phyloP scores from a whole-genome alignment of 2,329 filamentous ascomycete genomes.

The Lecanicillium sp. region DNA sequence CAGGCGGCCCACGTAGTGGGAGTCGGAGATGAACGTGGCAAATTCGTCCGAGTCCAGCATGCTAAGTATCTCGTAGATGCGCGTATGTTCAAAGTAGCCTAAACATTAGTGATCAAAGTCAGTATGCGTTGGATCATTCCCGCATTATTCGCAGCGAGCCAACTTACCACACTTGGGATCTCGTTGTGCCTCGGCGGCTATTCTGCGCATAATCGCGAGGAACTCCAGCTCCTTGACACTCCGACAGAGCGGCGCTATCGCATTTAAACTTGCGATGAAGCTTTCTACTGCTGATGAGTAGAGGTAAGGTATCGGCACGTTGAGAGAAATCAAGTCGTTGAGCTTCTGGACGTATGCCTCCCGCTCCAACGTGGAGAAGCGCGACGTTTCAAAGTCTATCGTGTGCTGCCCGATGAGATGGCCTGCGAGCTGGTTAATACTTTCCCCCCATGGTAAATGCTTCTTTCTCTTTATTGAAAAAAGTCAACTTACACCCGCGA shows the following conservation, averaged over 20 bases:
- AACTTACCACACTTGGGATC: constrained; percentile 2
- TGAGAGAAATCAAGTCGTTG: constrained; percentile 3
- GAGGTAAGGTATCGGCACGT: constrained; percentile 4
- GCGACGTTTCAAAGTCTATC: constrained; percentile 1
- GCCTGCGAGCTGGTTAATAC: constrained; percentile 2
- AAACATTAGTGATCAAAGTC: too few relatives aligned
- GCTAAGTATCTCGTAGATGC: constrained; percentile 5
- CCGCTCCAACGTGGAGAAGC: constrained; percentile 5
- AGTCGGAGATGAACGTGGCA: constrained; percentile 6
- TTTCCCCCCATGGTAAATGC: too few relatives aligned
- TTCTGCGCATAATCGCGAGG: constrained; percentile 6
- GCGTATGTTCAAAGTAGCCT: constrained; percentile 9
- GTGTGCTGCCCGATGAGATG: constrained; percentile 4
- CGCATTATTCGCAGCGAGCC: too few relatives aligned
- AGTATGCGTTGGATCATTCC: neutral
- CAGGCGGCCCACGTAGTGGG: constrained; percentile 5
- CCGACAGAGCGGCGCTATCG: constrained; percentile 5
- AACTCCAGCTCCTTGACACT: constrained; percentile 7
- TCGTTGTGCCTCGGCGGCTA: constrained; percentile 4
- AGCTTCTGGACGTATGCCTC: constrained; percentile 2
- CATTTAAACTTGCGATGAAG: constrained; percentile 5
- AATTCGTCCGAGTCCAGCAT: constrained; percentile 5
- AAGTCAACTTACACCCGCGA: constrained; percentile 2
- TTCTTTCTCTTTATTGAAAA: neutral
- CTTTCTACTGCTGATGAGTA: constrained; percentile 2